Evolutionary conservation across 129 eudicot genomes (phyloP).

Genomic region (Flaveria trinervia): DNA sequence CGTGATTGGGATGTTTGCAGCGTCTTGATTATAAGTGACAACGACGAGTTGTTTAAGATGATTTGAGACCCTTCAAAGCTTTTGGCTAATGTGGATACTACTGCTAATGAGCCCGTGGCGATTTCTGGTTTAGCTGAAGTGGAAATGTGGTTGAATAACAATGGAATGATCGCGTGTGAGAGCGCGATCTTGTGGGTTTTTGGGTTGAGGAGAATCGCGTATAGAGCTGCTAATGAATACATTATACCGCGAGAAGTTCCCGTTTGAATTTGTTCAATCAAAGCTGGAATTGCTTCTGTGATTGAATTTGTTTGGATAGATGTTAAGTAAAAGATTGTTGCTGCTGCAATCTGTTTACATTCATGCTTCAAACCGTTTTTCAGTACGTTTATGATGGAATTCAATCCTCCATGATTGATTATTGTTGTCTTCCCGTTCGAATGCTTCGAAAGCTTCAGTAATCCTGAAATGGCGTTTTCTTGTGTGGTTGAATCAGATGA

Average conservation of each 20-base stretch:
- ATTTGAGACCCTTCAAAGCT: slow-evolving; percentile 55
- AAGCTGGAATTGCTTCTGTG: slow-evolving; percentile 46
- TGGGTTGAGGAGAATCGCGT: slow-evolving; percentile 57
- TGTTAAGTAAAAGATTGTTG: slow-evolving; percentile 65
- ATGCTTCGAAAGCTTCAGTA: slow-evolving; percentile 74
- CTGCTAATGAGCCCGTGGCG: slow-evolving; percentile 58
- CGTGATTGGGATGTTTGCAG: slow-evolving; percentile 40
- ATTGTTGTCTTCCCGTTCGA: slow-evolving; percentile 53
- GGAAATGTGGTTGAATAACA: slow-evolving; percentile 39
- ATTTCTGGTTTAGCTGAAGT: slow-evolving; percentile 53
- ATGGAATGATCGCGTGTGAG: slow-evolving; percentile 48
- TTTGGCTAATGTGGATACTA: slow-evolving; percentile 61
- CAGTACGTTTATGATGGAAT: slow-evolving; percentile 42
- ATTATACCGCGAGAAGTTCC: slow-evolving; percentile 65
- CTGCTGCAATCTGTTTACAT: slow-evolving; percentile 69
- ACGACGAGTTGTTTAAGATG: slow-evolving; percentile 38
- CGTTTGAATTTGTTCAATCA: slow-evolving; percentile 49
- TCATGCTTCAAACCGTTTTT: slow-evolving; percentile 53
- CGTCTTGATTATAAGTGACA: slow-evolving; percentile 28
- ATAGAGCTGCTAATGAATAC: slow-evolving; percentile 64
- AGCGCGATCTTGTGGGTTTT: slow-evolving; percentile 51
- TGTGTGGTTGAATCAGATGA: slow-evolving; percentile 53
- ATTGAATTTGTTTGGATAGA: slow-evolving; percentile 47
- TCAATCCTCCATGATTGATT: slow-evolving; percentile 48
- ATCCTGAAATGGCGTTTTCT: slow-evolving; percentile 67